Evolutionary conservation across 2,329 filamentous ascomycete genomes (phyloP).

Genomic region (Metarhizium rileyi): DNA sequence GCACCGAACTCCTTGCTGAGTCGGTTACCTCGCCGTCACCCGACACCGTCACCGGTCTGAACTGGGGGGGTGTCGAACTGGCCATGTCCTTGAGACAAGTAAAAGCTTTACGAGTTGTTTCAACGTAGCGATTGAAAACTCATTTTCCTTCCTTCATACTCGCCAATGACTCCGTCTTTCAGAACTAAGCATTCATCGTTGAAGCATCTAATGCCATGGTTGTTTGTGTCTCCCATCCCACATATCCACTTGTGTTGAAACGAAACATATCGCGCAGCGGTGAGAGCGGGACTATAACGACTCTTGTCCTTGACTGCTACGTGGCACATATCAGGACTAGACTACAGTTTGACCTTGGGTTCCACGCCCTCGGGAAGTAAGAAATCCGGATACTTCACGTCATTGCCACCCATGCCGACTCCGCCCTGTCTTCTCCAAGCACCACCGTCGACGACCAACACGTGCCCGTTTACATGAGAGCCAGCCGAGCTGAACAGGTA

Average conservation of each 20-base stretch:
- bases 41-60: too few species aligned
- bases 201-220: too few species aligned
- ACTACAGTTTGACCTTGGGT: slow-evolving; percentile 32
- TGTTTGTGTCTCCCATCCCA: background rate
- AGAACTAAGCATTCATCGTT: too few species aligned
- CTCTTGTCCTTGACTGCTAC: background rate
- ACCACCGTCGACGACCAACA: slow-evolving; percentile 62
- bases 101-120: too few species aligned
- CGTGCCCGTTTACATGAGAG: slow-evolving; percentile 76
- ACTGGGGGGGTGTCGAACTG: too few species aligned
- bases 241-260: background rate
- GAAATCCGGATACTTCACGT: slow-evolving; percentile 45
- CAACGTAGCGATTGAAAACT: too few species aligned
- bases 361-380: slow-evolving; percentile 21
- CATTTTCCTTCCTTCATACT: too few species aligned
- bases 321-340: background rate
- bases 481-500: slow-evolving; percentile 81
- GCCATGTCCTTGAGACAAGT: too few species aligned
- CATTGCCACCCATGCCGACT: slow-evolving; percentile 35
- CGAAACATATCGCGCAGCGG: background rate
- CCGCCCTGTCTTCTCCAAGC: slow-evolving; percentile 44
- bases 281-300: background rate
- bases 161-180: too few species aligned
- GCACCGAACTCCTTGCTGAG: too few species aligned
- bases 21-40: too few species aligned